Evolutionary conservation across 2,329 filamentous ascomycete species (phyloP).

Genomic region (Venturia pyrina): DNA sequence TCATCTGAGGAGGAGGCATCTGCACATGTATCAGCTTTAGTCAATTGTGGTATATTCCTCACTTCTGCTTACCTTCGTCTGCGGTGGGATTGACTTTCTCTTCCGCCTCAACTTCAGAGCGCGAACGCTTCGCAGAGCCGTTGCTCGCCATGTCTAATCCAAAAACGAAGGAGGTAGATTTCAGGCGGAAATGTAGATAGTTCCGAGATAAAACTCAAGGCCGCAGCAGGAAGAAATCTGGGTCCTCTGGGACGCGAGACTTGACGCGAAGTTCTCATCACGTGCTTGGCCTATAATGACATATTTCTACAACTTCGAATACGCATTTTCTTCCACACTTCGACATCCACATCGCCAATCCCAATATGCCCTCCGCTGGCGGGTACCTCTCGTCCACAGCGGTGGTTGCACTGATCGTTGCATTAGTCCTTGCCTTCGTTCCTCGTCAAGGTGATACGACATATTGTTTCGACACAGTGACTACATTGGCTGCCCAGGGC

Average conservation of each 20-base stretch:
- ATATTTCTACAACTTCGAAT: neutral
- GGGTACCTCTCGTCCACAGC: neutral
- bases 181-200: too few species aligned
- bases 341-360: neutral
- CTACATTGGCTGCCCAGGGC: neutral
- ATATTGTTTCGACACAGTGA: constrained; percentile 1
- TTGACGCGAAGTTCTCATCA: neutral
- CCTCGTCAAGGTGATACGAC: neutral
- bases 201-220: neutral
- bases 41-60: neutral
- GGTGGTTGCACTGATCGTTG: neutral
- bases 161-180: neutral
- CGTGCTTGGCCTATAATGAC: neutral
- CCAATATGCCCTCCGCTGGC: neutral
- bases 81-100: neutral
- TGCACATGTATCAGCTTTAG: neutral
- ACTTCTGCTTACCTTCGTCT: neutral
- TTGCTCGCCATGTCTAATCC: neutral
- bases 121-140: neutral
- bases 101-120: constrained; percentile 1
- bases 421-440: neutral
- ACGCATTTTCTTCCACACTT: neutral
- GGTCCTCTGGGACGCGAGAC: neutral
- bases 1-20: constrained; percentile 61
- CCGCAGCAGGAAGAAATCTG: neutral